Evolutionary conservation across 257 asterid genomes (phyloP).

Genomic region (Nicotiana noctiflora): DNA sequence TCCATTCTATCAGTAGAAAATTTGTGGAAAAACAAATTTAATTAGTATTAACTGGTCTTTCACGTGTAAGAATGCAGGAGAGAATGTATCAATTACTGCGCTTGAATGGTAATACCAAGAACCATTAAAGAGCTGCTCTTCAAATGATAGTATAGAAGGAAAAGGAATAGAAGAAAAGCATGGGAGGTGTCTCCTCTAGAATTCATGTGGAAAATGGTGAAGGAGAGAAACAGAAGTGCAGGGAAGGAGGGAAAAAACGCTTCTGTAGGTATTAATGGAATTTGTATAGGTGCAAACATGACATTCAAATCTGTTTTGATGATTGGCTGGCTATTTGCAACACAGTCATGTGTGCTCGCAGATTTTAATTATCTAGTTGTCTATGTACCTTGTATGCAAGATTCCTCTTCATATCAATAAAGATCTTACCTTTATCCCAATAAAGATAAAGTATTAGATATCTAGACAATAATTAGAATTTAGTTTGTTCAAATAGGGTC

Average conservation of each 20-base stretch:
- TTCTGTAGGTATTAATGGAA: neutral
- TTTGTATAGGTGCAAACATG: neutral
- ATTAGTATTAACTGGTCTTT: neutral
- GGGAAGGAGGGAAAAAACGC: neutral
- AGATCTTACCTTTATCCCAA: neutral
- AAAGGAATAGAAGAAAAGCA: neutral
- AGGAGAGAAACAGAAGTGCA: neutral
- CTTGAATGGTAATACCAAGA: neutral
- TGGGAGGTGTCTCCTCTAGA: neutral
- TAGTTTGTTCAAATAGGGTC: neutral
- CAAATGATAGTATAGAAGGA: neutral
- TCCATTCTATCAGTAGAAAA: neutral
- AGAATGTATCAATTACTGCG: neutral
- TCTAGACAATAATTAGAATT: slow-evolving; percentile 1
- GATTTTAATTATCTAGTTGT: neutral
- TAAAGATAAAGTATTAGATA: neutral
- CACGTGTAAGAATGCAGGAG: neutral
- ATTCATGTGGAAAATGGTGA: neutral
- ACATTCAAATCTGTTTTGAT: neutral
- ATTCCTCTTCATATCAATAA: neutral
- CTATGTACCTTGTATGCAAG: neutral
- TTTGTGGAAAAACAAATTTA: neutral
- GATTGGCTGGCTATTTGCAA: neutral
- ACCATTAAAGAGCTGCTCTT: neutral
- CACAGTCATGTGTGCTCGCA: neutral